phyloP scores from a whole-genome alignment of 441 rosid genomes.

The Francoa sonchifolia region DNA sequence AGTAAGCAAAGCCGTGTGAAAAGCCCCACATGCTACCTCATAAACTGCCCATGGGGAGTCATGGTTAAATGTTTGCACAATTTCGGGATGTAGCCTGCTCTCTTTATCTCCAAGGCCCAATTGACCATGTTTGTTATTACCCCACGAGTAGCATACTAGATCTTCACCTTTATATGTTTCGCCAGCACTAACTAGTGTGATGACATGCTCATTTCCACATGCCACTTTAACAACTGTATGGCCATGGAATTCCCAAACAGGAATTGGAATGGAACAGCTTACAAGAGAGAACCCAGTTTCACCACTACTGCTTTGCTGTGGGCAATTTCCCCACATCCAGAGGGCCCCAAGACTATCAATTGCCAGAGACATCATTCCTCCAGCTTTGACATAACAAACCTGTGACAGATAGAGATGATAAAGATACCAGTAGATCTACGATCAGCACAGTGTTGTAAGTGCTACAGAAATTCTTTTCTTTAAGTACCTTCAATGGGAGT shows the following conservation, averaged over 20 bases:
- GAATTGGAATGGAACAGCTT: slow-evolving; percentile 41
- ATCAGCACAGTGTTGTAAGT: no score
- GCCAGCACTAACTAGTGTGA: slow-evolving; percentile 51
- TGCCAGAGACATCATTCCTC: slow-evolving; percentile 83
- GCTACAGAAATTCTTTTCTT: no score
- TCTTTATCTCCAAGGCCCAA: slow-evolving; percentile 67
- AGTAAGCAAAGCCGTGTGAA: slow-evolving; percentile 72
- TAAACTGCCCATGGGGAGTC: slow-evolving; percentile 45
- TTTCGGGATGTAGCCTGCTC: slow-evolving; percentile 43
- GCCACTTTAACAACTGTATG: slow-evolving; percentile 77
- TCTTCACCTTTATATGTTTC: slow-evolving; percentile 35
- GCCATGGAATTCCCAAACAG: slow-evolving; percentile 51
- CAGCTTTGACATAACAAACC: slow-evolving; percentile 64
- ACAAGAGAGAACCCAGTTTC: slow-evolving; percentile 31
- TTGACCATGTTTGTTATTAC: slow-evolving; percentile 62
- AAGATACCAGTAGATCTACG: no score
- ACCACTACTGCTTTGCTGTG: slow-evolving; percentile 23
- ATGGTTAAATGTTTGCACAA: slow-evolving; percentile 38
- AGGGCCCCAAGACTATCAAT: slow-evolving; percentile 58
- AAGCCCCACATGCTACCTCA: slow-evolving; percentile 78
- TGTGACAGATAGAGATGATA: slow-evolving; percentile 16
- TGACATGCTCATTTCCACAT: slow-evolving; percentile 78
- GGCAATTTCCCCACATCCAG: slow-evolving; percentile 94
- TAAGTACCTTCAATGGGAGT: slow-evolving; percentile 48
- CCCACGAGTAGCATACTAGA: slow-evolving; percentile 71